These are phyloP conservation scores for Syzygium malaccense DNA, from an alignment of 441 rosid genomes.

Conservation along the genomic window DNA sequence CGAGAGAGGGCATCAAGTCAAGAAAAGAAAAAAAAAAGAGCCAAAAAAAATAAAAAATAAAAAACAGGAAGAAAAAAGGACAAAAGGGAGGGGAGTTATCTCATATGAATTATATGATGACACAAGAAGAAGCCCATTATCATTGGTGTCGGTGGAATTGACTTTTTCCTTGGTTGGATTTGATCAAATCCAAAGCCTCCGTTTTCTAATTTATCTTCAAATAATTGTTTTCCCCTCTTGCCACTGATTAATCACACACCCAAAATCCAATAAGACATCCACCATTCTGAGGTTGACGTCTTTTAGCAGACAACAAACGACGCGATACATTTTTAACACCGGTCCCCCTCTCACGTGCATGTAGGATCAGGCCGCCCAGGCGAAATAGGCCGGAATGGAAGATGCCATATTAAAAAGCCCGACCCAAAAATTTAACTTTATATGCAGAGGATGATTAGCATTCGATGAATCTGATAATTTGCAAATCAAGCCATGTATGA, in stretches of 20 bases:
- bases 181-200: neutral
- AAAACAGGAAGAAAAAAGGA: neutral
- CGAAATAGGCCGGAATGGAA: too few relatives aligned
- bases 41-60: neutral
- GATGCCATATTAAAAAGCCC: neutral
- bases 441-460: neutral
- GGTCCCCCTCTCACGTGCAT: neutral
- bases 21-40: too few relatives aligned
- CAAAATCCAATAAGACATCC: too few relatives aligned
- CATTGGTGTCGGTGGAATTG: neutral
- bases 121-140: neutral
- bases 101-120: neutral
- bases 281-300: too few relatives aligned
- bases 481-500: too few relatives aligned
- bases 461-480: too few relatives aligned
- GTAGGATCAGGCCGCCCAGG: neutral
- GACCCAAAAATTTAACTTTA: neutral
- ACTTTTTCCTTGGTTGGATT: neutral
- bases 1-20: neutral
- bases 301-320: too few relatives aligned
- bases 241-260: neutral
- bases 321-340: too few relatives aligned
- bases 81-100: neutral
- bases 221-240: neutral
- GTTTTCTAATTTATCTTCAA: neutral